Evolutionary conservation across 2,329 filamentous ascomycete genomes (phyloP), one percentile per base, ranked within the genome.

Genomic region (Alternaria alternata): DNA sequence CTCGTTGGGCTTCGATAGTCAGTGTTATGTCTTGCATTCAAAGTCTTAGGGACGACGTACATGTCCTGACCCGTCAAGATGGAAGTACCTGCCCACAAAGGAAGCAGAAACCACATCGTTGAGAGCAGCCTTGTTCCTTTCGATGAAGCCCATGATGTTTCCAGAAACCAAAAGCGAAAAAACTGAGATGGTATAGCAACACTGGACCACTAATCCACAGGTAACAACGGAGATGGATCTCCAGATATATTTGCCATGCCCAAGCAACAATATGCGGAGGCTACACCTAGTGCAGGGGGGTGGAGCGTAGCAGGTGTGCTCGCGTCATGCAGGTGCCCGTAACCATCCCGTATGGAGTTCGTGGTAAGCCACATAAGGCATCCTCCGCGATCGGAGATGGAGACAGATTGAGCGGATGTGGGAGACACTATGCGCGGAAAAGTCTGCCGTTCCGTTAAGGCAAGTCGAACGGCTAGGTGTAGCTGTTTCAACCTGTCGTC

Each of bases 11-110:
- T 91, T 61, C 61, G 22, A 12, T 36, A 9, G 54, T 70, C 54
- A 72, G 68, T 49, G 60, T 41, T 51, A 28, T 44, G 61, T 30
- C 7, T 7, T 62, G 14, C 26, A 11, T 12, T 16, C 26, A 28
- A 36, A 43, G 6, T n/a, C 7, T 39, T 14, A 18, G 44, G 48
- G 20, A n/a, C 8, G 20, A 85, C 88, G 83, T 86, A 92, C 90
- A 86, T 94, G 91, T 70, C 92, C 91, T 42, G 87, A 93, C 67
- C 91, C 91, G 66, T 96, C 92, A 47, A 96, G 87, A 65, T 88
- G 87, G 80, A 96, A 96, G 66, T 79, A 79, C 38, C 67, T 68
- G 41, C 78, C 78, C 43, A 79, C 71, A 38, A 70, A 26, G 32
- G 76, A 77, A 60, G 64, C 62, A 11, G 77, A 74, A 47, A 79